These are phyloP conservation scores for Lactarius evosmus DNA, from an alignment of 768 basidiomycete genomes.

Conservation along the genomic window DNA sequence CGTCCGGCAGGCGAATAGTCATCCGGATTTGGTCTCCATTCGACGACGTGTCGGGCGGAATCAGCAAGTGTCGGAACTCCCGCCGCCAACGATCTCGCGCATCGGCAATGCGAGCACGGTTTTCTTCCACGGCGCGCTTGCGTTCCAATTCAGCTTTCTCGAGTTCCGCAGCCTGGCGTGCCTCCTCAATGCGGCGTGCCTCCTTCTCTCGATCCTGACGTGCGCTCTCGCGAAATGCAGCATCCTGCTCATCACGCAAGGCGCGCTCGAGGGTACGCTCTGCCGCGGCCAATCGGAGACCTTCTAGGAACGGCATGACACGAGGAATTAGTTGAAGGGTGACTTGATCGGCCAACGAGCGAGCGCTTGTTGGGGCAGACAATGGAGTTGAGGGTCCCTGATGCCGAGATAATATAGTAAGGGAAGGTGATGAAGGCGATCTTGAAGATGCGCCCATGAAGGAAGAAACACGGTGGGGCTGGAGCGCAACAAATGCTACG, in stretches of 20 bases:
- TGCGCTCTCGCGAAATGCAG: slow-evolving; percentile 66
- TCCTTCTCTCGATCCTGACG: slow-evolving; percentile 53
- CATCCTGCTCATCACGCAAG: slow-evolving; percentile 78
- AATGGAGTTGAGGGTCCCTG: slow-evolving; percentile 58
- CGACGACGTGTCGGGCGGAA: slow-evolving; percentile 37
- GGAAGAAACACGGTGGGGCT: slow-evolving; percentile 54
- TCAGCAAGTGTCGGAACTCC: slow-evolving; percentile 53
- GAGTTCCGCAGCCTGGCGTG: slow-evolving; percentile 26
- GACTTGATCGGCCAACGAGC: slow-evolving; percentile 63
- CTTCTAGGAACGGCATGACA: slow-evolving; percentile 67
- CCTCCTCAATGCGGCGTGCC: slow-evolving; percentile 33
- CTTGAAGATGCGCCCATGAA: slow-evolving; percentile 37
- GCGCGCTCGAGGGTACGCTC: slow-evolving; percentile 47
- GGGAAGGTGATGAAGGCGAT: slow-evolving; percentile 36
- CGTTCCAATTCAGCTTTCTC: slow-evolving; percentile 31
- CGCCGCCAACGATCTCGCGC: slow-evolving; percentile 46
- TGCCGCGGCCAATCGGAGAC: slow-evolving; percentile 53
- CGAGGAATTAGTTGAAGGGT: slow-evolving; percentile 74
- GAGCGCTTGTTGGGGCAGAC: slow-evolving; percentile 57
- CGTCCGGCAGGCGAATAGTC: slow-evolving; percentile 53
- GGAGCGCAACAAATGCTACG: slow-evolving; percentile 85
- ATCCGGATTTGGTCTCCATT: slow-evolving; percentile 45
- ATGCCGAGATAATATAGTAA: slow-evolving; percentile 86
- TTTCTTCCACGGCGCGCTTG: slow-evolving; percentile 36
- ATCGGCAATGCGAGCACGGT: slow-evolving; percentile 9